Evolutionary conservation across 805 yeast species (phyloP), one percentile per base, ranked within the genome.

Genomic region (Myxozyma nipponensis): DNA sequence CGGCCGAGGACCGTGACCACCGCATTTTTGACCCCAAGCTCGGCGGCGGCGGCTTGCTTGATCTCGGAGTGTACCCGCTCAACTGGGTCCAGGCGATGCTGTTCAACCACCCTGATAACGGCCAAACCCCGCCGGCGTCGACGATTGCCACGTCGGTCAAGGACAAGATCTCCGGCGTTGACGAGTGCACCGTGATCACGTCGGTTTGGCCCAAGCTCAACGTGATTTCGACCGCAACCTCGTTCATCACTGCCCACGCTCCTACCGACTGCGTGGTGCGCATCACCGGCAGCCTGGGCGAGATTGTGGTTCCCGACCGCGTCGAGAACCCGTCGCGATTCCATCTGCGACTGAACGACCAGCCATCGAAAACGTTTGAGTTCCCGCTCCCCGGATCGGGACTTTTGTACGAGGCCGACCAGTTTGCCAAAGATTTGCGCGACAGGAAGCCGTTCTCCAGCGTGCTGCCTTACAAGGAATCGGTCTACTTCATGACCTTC

Each of bases 1-100:
- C 32, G 13, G 23, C 24, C 21, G 51, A 49, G 7, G n/a, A 38
- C 19, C 32, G 41, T 5, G 22, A 34, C 21, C n/a, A 18, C 13
- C 62, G 82, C 44, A 59, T 75, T 47, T 65, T 75, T 47, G 71
- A 74, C 59, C 73, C 70, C 3, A 62, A 65, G 21, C 69, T 77
- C 42, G 83, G 79, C 2, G 84, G 78, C n/a, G 83, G 84, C 24
- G 76, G 80, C 1, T 62, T 78, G 37, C 69, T 78, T 55, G 84
- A 79, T 61, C 66, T 78, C 46, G 82, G 83, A 1, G 71, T 78
- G 42, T 79, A 79, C 52, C 66, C 77, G 2, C 54, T 78, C 44
- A 78, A 79, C 3, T 78, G 65, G 66, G 42, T 46, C 17, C 55
- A 50, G 42, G n/a, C 58, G 44, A 39, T 51, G 9, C 7, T 2